These are phyloP conservation scores for Posidonia australis DNA, from an alignment of 106 monocot genomes.

Conservation along the genomic window DNA sequence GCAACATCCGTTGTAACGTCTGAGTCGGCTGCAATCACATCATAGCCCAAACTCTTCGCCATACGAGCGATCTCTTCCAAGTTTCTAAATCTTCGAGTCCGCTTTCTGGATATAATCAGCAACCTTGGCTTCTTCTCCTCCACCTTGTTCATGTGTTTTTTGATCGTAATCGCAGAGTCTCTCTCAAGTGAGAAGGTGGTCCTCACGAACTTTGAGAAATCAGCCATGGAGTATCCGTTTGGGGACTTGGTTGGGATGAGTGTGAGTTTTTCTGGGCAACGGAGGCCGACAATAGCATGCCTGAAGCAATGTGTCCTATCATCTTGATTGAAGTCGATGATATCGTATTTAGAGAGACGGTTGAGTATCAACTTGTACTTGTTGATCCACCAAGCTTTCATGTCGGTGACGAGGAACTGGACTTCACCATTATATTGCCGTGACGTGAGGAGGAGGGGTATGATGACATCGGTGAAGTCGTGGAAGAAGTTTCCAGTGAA, in stretches of 20 bases:
- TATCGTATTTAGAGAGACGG: too few species aligned
- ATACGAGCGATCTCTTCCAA: slow-evolving; percentile 19
- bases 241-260: neutral
- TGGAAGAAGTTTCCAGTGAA: too few species aligned
- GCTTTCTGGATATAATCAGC: slow-evolving; percentile 39
- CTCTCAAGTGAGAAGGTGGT: neutral
- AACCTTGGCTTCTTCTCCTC: slow-evolving; percentile 33
- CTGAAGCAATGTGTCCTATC: slow-evolving; percentile 17
- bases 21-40: slow-evolving; percentile 31
- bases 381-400: too few species aligned
- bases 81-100: slow-evolving; percentile 38
- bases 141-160: neutral
- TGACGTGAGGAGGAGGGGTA: too few species aligned
- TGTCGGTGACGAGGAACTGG: too few species aligned
- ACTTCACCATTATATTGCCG: too few species aligned
- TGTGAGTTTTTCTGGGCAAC: neutral
- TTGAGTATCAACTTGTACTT: too few species aligned
- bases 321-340: too few species aligned
- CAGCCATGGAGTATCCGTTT: too few species aligned
- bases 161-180: neutral
- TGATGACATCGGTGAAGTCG: too few species aligned
- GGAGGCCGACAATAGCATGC: neutral
- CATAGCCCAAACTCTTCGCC: slow-evolving; percentile 34
- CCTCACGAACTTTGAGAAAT: slow-evolving; percentile 1
- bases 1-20: slow-evolving; percentile 19